Conservation (phyloP, 768 basidiomycete genomes). For the Lentinula sp. region DNA sequence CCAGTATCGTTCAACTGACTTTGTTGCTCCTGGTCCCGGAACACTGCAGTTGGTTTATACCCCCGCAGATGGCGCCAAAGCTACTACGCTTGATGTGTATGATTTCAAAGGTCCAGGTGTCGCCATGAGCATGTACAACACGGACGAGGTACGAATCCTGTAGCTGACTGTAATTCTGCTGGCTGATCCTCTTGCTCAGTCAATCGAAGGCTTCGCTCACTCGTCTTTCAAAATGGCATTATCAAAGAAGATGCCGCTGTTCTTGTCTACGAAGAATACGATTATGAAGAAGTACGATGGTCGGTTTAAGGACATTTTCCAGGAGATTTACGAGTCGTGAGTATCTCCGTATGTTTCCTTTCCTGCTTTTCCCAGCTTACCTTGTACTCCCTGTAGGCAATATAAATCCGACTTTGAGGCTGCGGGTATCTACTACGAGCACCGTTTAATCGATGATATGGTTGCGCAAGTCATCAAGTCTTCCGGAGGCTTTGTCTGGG, state of each 20-base stretch:
- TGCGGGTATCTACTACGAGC: conserved; percentile 84
- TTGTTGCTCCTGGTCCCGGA: conserved; percentile 85
- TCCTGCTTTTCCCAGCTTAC: background rate
- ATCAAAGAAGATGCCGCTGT: conserved; percentile 75
- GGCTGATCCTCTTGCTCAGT: conserved; percentile 32
- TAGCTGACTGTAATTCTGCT: background rate
- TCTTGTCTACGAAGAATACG: conserved; percentile 98
- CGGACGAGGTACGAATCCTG: conserved; percentile 62
- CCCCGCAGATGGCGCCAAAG: conserved; percentile 67
- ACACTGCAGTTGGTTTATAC: conserved; percentile 91
- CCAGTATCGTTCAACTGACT: conserved; percentile 95
- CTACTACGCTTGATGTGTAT: conserved; percentile 75
- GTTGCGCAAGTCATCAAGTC: conserved; percentile 98
- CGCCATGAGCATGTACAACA: conserved; percentile 98
- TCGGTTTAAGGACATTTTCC: conserved; percentile 98
- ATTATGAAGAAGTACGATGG: conserved; percentile 98
- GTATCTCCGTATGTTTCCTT: background rate
- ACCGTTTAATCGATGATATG: conserved; percentile 97
- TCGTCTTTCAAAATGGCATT: conserved; percentile 97
- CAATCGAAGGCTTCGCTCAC: conserved; percentile 93
- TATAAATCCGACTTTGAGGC: conserved; percentile 71
- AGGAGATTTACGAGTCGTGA: conserved; percentile 83
- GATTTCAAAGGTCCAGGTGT: conserved; percentile 92
- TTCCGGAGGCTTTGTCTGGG: conserved; percentile 84
- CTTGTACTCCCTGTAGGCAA: conserved; percentile 27